Base-by-base conservation (phyloP, 2,329 filamentous ascomycete genomes). In the Dactylellina leptospora region DNA sequence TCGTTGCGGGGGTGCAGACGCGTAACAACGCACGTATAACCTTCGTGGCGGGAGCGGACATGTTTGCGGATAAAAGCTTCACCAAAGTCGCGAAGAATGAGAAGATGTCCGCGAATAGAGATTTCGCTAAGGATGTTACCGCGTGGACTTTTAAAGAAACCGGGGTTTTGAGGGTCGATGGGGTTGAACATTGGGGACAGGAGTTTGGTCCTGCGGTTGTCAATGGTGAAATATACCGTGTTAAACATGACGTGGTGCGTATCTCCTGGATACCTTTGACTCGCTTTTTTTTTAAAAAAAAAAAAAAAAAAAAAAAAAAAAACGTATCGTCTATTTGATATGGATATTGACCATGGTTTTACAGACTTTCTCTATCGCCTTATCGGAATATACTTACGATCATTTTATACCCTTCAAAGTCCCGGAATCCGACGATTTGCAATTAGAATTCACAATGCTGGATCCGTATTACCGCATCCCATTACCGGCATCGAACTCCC, bases 361-460 rank as follows among this genome's bases (percentile, higher is more conserved):
- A 44, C 28, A 96, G 91, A 86, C 89, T 74, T 97, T 93, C 83
- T 86, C 85, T 78, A 93, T 97, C 79, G 93, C 93, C 75, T 78
- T 99, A 59, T 96, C 93, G 23, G 92, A 97, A 80, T 96, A 92
- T 80, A 81, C 82, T 53, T 88, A 87, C 82, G 87, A 91, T 79
- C 85, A 87, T 78, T 96, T 88, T 83, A 81, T 83, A 4, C 90
- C 93, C 47, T 97, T 92, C 81, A 83, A 83, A 40, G 83, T 90
- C 18, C 88, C 91, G 20, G 78, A 84, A 6, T 84, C 82, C 74
- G 95, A 99, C 79, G 84, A 83, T 25, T 79, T 99, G 30, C 95
- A 99, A 81, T 90, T 99, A 74, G 95, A 99, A 81, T 97, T 97
- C 84, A 93, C 88, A 82, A 99, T 97, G 95, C 89, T 99, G 48